A percentile compares a stretch with the other conserved stretches of the same genome.
Evolutionary conservation across 768 basidiomycete genomes (phyloP).

Genomic region (Lentinula sp.): DNA sequence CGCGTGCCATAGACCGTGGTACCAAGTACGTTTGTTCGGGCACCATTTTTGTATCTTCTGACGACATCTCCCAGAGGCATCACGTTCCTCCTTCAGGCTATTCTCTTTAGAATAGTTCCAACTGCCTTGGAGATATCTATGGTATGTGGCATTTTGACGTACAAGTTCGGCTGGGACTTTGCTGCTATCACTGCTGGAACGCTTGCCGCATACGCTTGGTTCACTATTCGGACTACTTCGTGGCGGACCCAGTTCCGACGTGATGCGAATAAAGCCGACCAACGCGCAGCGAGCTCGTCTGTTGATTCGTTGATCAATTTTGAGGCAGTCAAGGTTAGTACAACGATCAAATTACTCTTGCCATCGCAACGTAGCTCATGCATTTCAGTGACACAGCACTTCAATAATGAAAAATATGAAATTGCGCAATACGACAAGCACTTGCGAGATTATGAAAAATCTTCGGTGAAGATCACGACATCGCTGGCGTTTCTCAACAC

Average conservation of each 20-base stretch:
- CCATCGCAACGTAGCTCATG: not conserved
- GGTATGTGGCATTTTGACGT: constrained; percentile 96
- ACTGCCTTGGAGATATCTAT: constrained; percentile 94
- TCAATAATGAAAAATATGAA: constrained; percentile 96
- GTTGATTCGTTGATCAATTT: constrained; percentile 98
- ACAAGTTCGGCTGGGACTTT: constrained; percentile 97
- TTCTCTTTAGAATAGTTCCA: constrained; percentile 92
- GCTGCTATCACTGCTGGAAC: constrained; percentile 84
- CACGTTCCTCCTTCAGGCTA: constrained; percentile 87
- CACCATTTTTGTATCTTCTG: not conserved
- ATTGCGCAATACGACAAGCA: constrained; percentile 89
- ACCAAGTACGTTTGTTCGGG: constrained; percentile 65
- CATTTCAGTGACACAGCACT: constrained; percentile 53
- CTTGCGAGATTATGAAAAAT: constrained; percentile 80
- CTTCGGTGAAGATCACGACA: constrained; percentile 92
- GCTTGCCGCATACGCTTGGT: constrained; percentile 93
- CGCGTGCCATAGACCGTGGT: constrained; percentile 93
- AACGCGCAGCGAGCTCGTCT: constrained; percentile 88
- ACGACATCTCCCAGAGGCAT: constrained; percentile 63
- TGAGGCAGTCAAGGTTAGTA: constrained; percentile 90
- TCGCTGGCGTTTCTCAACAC: constrained; percentile 92
- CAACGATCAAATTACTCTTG: not conserved
- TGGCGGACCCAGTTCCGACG: constrained; percentile 97
- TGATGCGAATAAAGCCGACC: constrained; percentile 94
- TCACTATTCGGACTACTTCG: constrained; percentile 91